Conservation (phyloP, 371 early-diverging fungal species). For the Apophysomyces trapeziformis region DNA sequence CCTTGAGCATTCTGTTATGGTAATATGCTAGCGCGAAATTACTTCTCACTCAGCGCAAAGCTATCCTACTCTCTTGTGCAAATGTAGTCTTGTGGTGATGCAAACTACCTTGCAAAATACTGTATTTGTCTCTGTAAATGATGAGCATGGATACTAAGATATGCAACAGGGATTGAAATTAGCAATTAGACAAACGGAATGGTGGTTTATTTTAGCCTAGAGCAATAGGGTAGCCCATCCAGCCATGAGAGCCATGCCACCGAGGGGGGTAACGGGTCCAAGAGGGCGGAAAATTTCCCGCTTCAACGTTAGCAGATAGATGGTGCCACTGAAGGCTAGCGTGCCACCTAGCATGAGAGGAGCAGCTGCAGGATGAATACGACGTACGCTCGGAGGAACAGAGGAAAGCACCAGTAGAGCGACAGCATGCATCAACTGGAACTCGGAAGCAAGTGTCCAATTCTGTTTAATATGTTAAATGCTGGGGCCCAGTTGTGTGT, state of each 20-base stretch:
- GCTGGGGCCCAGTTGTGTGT: background rate
- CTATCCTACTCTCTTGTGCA: too few relatives aligned
- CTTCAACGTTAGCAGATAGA: constrained; percentile 61
- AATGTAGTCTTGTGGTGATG: too few relatives aligned
- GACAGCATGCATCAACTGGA: constrained; percentile 72
- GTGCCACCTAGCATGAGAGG: constrained; percentile 68
- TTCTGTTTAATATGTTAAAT: constrained; percentile 34
- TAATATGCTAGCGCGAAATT: too few relatives aligned
- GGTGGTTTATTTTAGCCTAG: constrained; percentile 21
- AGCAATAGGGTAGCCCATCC: constrained; percentile 76
- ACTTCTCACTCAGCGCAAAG: too few relatives aligned
- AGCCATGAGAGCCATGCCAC: constrained; percentile 70
- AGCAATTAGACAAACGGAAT: background rate
- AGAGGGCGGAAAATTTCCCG: constrained; percentile 49
- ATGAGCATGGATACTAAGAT: background rate
- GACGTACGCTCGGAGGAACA: constrained; percentile 42
- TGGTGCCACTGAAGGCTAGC: constrained; percentile 68
- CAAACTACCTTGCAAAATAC: too few relatives aligned
- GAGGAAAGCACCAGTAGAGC: constrained; percentile 64
- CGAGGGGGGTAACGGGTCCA: constrained; percentile 79
- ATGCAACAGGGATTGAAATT: background rate
- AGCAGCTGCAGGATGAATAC: constrained; percentile 45
- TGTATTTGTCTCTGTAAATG: constrained; percentile 1
- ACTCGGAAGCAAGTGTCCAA: constrained; percentile 70
- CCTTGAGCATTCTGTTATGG: background rate